Percentiles rank a stretch among this genome's conserved stretches.
phyloP scores from a whole-genome alignment of 352 stramenopile species.

The Globisporangium takayamanum region DNA sequence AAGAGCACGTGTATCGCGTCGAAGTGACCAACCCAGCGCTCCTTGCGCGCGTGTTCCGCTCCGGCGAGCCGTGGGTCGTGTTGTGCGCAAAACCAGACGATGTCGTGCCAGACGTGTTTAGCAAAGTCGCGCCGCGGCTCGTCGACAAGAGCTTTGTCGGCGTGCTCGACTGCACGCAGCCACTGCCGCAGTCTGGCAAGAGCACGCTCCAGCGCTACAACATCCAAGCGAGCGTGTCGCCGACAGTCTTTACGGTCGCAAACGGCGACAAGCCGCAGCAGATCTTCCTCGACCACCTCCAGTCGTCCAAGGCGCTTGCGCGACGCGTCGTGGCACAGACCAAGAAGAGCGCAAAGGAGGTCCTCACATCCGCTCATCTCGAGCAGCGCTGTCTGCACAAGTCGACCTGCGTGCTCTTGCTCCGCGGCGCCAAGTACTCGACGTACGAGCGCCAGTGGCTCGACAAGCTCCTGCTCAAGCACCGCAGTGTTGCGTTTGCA shows the following conservation, averaged over 20 bases:
- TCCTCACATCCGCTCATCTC: constrained; percentile 65
- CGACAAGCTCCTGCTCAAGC: constrained; percentile 41
- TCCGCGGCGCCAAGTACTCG: constrained; percentile 48
- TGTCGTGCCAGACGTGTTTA: constrained; percentile 64
- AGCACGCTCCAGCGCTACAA: constrained; percentile 52
- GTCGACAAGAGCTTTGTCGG: constrained; percentile 49
- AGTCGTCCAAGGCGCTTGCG: constrained; percentile 48
- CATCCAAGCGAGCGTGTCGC: constrained; percentile 50
- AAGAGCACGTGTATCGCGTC: constrained; percentile 59
- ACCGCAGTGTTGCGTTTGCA: constrained; percentile 59
- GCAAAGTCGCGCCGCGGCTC: constrained; percentile 52
- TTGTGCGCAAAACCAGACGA: constrained; percentile 65
- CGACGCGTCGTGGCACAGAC: constrained; percentile 48
- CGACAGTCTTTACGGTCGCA: constrained; percentile 74
- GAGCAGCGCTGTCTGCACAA: constrained; percentile 60
- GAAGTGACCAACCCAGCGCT: constrained; percentile 46
- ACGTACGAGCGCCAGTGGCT: constrained; percentile 73
- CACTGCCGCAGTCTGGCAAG: constrained; percentile 42
- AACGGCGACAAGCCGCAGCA: constrained; percentile 75
- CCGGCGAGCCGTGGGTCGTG: constrained; percentile 77
- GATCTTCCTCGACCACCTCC: constrained; percentile 63
- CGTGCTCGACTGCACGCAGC: constrained; percentile 71
- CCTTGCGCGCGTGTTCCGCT: constrained; percentile 69
- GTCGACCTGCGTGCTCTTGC: constrained; percentile 53
- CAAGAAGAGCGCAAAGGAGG: constrained; percentile 44